Base-by-base conservation (phyloP, 2,329 filamentous ascomycete species). In the Ceratocystis smalleyi region DNA sequence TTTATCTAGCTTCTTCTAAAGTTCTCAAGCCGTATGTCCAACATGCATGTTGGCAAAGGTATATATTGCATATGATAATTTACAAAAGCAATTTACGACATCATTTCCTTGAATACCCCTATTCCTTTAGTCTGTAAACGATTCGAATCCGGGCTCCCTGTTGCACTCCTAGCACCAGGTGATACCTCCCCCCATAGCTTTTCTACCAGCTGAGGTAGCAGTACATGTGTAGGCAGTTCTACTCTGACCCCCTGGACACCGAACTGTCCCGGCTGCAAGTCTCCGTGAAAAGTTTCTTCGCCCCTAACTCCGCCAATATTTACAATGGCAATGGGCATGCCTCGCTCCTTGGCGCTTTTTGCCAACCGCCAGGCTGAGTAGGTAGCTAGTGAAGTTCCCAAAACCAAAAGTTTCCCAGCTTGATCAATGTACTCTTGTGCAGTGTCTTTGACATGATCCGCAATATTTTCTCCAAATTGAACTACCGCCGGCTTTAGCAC, bases 401-500 rank as follows among this genome's bases (percentile, higher is more conserved):
- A 74, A 7, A 97, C 81, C 24, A 97, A 77, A 43, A 97, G 74
- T 66, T 83, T 83, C 5, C 84, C 84, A 1, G 90, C 88, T 32
- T 81, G 80, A 70, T 96, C 89, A 61, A 97, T 83, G 12, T 88
- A 87, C 32, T 83, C 76, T 71, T 97, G 91, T 1, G 91, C 92
- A 0, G 84, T 84, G 1, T 77, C 73, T 73, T 95, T 96, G 43
- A 91, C 85, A 1, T 75, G 70, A 1, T 75, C 74, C 0, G 82
- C 78, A 61, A 97, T 95, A 66, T 84, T 91, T 74, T 97, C 94
- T 17, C 94, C 94, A 73, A 97, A 97, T 90, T 97, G 96, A 70
- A 91, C 85, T 1, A 99, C 91, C 0, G 89, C 89, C 2, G 94
- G 94, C 72, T 97, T 97, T 64, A 99, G 74, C 45, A 97, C 83